Evolutionary conservation across 2,329 filamentous ascomycete species (phyloP), one percentile per base, ranked within the genome.

Genomic region (Zelopaecilomyces penicillatus): DNA sequence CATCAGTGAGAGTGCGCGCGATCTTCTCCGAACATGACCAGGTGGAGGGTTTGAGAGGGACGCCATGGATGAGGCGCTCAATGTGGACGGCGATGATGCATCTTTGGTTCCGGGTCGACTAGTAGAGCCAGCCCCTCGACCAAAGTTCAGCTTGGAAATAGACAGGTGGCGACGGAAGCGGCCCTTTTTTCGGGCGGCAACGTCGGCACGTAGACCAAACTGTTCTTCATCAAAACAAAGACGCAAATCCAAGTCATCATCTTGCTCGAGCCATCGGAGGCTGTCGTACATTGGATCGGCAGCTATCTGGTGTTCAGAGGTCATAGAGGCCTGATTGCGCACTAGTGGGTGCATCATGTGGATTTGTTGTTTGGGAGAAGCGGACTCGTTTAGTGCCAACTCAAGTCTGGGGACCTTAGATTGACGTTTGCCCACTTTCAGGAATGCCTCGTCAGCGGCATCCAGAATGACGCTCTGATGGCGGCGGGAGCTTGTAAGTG

Each of bases 191-290:
- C 51, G 61, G 54, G 52, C 50, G 5, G 74, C 19, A 19, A 19
- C 19, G 26, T 74, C 65, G 30, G 75, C 72, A 33, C 78, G 71
- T 31, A 81, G 65, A 53, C 82, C 82, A 38, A 75, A 69, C 56
- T 85, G 82, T 56, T 87, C 85, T 57, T 87, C 81, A 57, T 87
- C 82, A 30, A 88, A 65, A 33, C 73, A 74, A 33, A 90, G 70
- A 37, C 76, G 71, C 27, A 83, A 62, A 54, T 90, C 83, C 30
- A 90, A 67, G 42, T 85, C 77, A 12, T 82, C 76, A 43, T 86
- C 80, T 46, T 87, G 82, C 30, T 89, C 83, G 28, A 88, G 67
- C 83, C 84, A 87, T 40, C 80, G 74, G 52, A 88, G 84, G 57
- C 74, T 82, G 49, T 87, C 80, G 41, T 79, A 77, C 46, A 85